These are phyloP conservation scores for Musa acuminata DNA, from an alignment of 176 grass and related monocot genomes.

Conservation along the genomic window DNA sequence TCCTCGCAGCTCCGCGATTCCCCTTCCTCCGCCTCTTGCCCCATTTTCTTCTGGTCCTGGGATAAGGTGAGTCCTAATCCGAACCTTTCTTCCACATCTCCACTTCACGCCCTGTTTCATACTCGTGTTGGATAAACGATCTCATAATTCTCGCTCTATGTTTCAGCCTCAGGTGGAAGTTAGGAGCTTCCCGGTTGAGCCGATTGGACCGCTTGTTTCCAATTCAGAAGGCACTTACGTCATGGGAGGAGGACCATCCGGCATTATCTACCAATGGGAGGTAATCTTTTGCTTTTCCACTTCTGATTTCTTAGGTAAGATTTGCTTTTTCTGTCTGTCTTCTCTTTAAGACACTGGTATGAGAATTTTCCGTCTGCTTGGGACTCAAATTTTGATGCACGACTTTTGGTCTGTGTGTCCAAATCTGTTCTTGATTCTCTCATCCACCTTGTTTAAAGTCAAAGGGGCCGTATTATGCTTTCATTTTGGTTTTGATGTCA, in stretches of 20 bases:
- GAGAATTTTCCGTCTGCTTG: no score
- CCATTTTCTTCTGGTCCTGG: conserved; percentile 71
- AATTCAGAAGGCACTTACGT: conserved; percentile 72
- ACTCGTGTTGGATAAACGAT: not conserved
- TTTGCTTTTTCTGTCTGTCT: no score
- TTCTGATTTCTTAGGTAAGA: no score
- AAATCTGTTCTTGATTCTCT: no score
- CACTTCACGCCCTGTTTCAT: not conserved
- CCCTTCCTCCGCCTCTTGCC: no score
- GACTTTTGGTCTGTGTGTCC: no score
- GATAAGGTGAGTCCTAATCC: conserved; percentile 40
- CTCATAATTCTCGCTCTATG: not conserved
- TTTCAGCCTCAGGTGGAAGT: conserved; percentile 65
- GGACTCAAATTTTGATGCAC: no score
- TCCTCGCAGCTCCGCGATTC: no score
- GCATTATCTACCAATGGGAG: conserved; percentile 75
- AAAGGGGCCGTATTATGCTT: no score
- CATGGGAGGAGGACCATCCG: conserved; percentile 58
- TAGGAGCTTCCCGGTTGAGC: conserved; percentile 76
- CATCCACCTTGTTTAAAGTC: no score
- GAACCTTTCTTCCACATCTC: not conserved
- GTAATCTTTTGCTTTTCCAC: conserved; percentile 26
- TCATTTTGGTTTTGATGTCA: no score
- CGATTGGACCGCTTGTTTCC: conserved; percentile 57
- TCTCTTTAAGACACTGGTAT: no score